Base-by-base conservation (phyloP, 108 stramenopile genomes). In the Thalassiosira profunda region DNA sequence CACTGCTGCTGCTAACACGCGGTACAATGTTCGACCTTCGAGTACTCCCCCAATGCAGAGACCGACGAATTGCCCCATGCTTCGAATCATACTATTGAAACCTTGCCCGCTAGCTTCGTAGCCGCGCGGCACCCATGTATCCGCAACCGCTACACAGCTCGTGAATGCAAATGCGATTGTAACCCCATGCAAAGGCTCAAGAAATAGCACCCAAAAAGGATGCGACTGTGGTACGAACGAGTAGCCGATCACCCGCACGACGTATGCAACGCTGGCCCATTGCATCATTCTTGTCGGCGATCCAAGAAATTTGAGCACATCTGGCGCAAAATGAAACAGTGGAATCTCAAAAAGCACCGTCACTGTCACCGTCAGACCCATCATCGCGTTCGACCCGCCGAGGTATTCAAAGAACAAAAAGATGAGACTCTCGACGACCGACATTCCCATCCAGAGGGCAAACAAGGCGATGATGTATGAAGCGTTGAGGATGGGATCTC, bases 131-230 rank as follows among this genome's bases (percentile, higher is more conserved):
- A 71, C 64, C 64, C 74, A 64, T 9, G 61, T 42, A 38, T 78
- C 68, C 4, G 63, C 81, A 65, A 81, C 83, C 10, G 83, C 85
- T 7, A 86, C 76, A 52, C 71, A 44, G 1, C 70, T 59, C 7
- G 84, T 76, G 43, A 59, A 24, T 7, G 70, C 57, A 54, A 78
- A 84, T 6, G 72, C 88, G 52, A 78, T 84, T 40, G 88, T 89
- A 11, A 89, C 56, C 0, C 88, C 88, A 55, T 89, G 88, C 7
- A 89, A 45, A 1, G 85, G 83, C 48, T 89, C 88, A 11, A 89
- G 52, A 5, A 84, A 6, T 3, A 89, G 64, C 18, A 86, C 70
- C 44, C 67, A 69, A 63, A 62, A 61, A 9, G 72, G 67, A 63
- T 60, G 67, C 48, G 58, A 67, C 29, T 60, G 30, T 11, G 85